These are phyloP conservation scores for Psilocybe sp. DNA, from an alignment of 768 basidiomycete genomes.

Conservation along the genomic window DNA sequence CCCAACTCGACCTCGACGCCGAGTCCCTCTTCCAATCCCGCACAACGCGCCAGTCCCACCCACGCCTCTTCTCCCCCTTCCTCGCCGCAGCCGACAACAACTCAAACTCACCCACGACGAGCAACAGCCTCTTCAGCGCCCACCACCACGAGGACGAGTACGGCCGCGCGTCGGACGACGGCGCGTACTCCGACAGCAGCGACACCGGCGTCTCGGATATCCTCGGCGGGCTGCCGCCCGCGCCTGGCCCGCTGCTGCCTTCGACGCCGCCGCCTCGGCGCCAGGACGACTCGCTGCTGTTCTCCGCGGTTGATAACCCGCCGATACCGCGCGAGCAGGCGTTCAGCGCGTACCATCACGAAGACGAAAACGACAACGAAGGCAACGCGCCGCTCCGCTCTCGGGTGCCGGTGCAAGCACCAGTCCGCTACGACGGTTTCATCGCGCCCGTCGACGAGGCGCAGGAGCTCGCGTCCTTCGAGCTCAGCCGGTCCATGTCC, in stretches of 20 bases:
- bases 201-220: constrained; percentile 13
- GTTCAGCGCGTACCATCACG: too few species aligned
- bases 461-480: constrained; percentile 49
- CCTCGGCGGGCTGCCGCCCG: constrained; percentile 20
- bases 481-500: constrained; percentile 26
- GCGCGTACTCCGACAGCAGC: constrained; percentile 3
- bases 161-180: background rate
- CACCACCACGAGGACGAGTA: constrained; percentile 5
- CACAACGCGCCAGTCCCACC: constrained; percentile 26
- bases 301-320: too few species aligned
- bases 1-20: constrained; percentile 17
- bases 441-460: constrained; percentile 54
- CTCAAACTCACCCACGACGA: constrained; percentile 26
- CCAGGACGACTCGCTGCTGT: constrained; percentile 14
- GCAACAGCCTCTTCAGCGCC: constrained; percentile 19
- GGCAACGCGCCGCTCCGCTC: background rate
- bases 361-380: background rate
- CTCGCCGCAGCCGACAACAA: too few species aligned
- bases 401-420: too few species aligned
- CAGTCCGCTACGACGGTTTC: constrained; percentile 50
- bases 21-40: constrained; percentile 28
- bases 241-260: constrained; percentile 7
- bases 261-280: constrained; percentile 46
- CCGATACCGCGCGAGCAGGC: too few species aligned
- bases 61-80: constrained; percentile 17